phyloP scores from a whole-genome alignment of 805 yeast species.

The Wickerhamomyces xylosicus region DNA sequence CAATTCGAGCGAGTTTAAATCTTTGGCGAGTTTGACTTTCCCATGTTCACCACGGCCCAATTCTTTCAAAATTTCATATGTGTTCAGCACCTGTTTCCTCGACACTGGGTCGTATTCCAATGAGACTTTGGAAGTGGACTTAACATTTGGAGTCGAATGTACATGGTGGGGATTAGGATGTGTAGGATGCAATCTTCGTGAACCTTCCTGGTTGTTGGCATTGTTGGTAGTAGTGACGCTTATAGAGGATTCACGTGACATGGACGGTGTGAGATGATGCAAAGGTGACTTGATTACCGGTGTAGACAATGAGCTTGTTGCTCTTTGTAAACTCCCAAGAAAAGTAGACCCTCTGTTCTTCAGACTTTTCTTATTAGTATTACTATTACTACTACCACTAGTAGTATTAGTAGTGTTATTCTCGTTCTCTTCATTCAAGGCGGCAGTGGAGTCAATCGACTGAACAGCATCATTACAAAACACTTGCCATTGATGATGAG shows the following conservation, averaged over 20 bases:
- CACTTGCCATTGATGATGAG: constrained; percentile 26
- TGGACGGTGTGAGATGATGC: constrained; percentile 2
- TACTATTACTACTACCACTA: neutral
- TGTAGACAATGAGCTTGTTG: constrained; percentile 1
- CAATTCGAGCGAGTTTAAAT: constrained; percentile 45
- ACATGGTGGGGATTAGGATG: constrained; percentile 16
- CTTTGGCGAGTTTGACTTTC: constrained; percentile 87
- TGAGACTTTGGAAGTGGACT: constrained; percentile 71
- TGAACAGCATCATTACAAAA: neutral
- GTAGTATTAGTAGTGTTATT: constrained; percentile 15
- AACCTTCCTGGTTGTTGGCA: neutral
- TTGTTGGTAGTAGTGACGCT: neutral
- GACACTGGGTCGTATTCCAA: constrained; percentile 86
- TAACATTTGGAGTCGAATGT: constrained; percentile 36
- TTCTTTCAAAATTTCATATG: constrained; percentile 81
- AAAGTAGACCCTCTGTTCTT: constrained; percentile 7
- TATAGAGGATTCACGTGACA: neutral
- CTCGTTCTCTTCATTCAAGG: too few species aligned
- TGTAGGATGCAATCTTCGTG: constrained; percentile 16
- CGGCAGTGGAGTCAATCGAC: too few species aligned
- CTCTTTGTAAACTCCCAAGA: constrained; percentile 6
- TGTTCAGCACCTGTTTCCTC: constrained; percentile 71
- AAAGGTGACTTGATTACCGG: constrained; percentile 12
- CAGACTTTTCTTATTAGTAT: neutral
- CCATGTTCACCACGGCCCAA: constrained; percentile 98